Conservation (phyloP, 441 rosid species). For the Erodium texanum region DNA sequence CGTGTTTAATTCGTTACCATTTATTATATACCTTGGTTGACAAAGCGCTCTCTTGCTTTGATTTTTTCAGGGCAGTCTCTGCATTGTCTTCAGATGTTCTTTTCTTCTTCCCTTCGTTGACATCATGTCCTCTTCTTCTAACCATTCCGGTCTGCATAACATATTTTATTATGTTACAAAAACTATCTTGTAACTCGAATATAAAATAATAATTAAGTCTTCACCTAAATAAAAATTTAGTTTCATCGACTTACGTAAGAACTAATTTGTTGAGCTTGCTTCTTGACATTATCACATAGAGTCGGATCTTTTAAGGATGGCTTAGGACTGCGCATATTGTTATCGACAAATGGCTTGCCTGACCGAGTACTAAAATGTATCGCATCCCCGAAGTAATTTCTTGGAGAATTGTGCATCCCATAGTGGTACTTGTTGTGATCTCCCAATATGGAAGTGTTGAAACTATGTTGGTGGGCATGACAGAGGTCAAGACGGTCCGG, state of each 20-base stretch:
- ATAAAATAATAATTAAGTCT: background rate
- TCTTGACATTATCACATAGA: constrained; percentile 36
- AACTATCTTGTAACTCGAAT: background rate
- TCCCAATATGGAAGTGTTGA: constrained; percentile 24
- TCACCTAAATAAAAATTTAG: too few species aligned
- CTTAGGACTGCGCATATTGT: constrained; percentile 30
- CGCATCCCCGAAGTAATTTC: constrained; percentile 26
- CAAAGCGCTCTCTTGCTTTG: constrained; percentile 39
- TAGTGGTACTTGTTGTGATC: constrained; percentile 25
- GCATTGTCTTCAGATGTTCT: constrained; percentile 40
- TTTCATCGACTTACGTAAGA: constrained; percentile 42
- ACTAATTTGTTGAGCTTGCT: constrained; percentile 38
- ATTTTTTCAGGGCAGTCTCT: constrained; percentile 39
- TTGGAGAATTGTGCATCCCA: constrained; percentile 24
- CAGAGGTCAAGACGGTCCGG: too few species aligned
- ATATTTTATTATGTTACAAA: background rate
- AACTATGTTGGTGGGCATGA: too few species aligned
- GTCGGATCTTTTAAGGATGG: constrained; percentile 37
- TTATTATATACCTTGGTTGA: too few species aligned
- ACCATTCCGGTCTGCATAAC: constrained; percentile 29
- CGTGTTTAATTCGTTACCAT: too few species aligned
- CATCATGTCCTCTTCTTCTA: constrained; percentile 32
- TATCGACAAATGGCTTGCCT: constrained; percentile 38
- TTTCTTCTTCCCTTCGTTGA: constrained; percentile 53
- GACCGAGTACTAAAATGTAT: constrained; percentile 25